phyloP scores from a whole-genome alignment of 2,329 filamentous ascomycete genomes.

The Xylaria digitata region DNA sequence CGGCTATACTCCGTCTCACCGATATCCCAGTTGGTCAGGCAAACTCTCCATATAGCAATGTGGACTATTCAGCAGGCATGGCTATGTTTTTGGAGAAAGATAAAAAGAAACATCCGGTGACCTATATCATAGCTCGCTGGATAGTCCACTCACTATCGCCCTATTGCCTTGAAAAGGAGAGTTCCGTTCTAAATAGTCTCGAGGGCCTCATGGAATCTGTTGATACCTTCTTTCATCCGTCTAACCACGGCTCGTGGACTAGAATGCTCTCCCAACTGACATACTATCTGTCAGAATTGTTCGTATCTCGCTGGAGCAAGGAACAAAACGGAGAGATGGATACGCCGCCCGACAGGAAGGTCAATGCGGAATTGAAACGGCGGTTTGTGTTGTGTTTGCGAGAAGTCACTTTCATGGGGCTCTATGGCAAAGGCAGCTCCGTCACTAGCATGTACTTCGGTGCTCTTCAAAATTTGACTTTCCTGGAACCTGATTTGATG shows the following conservation, averaged over 20 bases:
- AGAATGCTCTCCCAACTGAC: slow-evolving; percentile 89
- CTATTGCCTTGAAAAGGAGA: slow-evolving; percentile 77
- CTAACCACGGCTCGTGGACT: slow-evolving; percentile 93
- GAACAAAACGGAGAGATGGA: slow-evolving; percentile 94
- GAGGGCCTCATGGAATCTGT: slow-evolving; percentile 94
- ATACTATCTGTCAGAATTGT: slow-evolving; percentile 93
- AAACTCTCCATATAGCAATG: slow-evolving; percentile 87
- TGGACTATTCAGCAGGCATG: slow-evolving; percentile 85
- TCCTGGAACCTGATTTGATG: slow-evolving; percentile 89
- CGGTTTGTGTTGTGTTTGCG: slow-evolving; percentile 90
- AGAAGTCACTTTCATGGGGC: slow-evolving; percentile 97
- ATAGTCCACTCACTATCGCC: slow-evolving; percentile 94
- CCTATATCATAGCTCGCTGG: slow-evolving; percentile 92
- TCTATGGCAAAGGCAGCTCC: slow-evolving; percentile 94
- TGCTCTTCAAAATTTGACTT: slow-evolving; percentile 88
- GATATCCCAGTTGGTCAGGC: slow-evolving; percentile 98
- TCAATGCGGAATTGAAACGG: slow-evolving; percentile 83
- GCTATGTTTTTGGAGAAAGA: slow-evolving; percentile 92
- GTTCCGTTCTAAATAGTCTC: slow-evolving; percentile 84
- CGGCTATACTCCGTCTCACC: slow-evolving; percentile 85
- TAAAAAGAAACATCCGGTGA: slow-evolving; percentile 88
- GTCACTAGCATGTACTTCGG: slow-evolving; percentile 93
- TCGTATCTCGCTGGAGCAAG: slow-evolving; percentile 97
- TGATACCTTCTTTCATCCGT: slow-evolving; percentile 98
- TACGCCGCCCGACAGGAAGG: slow-evolving; percentile 79